phyloP scores from a whole-genome alignment of 2,329 filamentous ascomycete species.

The Penicillium griseofulvum region DNA sequence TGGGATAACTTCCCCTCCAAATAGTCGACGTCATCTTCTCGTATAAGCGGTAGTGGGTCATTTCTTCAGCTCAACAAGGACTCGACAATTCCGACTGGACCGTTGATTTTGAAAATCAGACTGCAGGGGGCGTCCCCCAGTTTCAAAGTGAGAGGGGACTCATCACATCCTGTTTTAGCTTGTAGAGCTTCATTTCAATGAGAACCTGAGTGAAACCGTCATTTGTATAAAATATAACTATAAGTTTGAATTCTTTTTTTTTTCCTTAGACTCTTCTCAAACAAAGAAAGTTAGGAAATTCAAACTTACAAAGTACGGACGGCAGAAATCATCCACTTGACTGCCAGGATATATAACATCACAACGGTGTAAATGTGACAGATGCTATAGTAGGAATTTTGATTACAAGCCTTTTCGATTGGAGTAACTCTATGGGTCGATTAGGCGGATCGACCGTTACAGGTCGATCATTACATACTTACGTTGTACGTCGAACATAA shows the following conservation, averaged over 20 bases:
- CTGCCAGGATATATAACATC: neutral
- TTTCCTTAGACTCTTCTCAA: no score
- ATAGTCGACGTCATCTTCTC: slow-evolving; percentile 27
- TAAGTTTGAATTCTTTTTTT: neutral
- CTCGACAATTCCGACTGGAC: slow-evolving; percentile 24
- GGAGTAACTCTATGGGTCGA: neutral
- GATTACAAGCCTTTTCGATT: neutral
- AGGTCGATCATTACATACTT: neutral
- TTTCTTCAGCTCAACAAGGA: slow-evolving; percentile 8
- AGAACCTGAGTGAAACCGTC: neutral
- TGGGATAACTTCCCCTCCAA: slow-evolving; percentile 6
- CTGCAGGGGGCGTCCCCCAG: neutral
- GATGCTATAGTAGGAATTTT: neutral
- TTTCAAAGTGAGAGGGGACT: slow-evolving; percentile 12
- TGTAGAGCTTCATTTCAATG: neutral
- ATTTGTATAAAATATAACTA: neutral
- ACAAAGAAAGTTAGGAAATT: neutral
- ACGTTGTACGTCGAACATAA: neutral
- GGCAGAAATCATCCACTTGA: neutral
- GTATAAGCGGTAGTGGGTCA: slow-evolving; percentile 17
- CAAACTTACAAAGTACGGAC: neutral
- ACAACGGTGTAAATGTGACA: neutral
- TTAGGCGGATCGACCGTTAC: neutral
- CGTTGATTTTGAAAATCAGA: neutral
- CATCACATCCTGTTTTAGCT: neutral